These are phyloP conservation scores for Nicotiana knightiana DNA, from an alignment of 257 asterid genomes.

Conservation along the genomic window DNA sequence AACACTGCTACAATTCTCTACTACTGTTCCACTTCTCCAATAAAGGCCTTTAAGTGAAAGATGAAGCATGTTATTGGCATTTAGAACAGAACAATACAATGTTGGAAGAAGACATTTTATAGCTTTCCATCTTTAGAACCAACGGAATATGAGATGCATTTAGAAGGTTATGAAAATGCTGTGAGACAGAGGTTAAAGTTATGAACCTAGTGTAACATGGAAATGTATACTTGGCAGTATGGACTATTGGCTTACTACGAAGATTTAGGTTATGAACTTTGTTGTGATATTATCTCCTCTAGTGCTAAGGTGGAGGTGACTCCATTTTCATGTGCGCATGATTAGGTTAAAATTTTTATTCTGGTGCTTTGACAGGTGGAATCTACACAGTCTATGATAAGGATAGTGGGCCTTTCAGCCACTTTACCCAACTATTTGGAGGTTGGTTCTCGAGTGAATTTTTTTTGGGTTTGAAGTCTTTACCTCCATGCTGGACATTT, in stretches of 20 bases:
- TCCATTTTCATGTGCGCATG: neutral
- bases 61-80: neutral
- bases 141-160: constrained; percentile 1
- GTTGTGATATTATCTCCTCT: neutral
- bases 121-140: neutral
- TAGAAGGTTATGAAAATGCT: neutral
- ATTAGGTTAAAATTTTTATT: neutral
- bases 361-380: constrained; percentile 66
- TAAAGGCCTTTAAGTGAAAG: neutral
- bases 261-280: neutral
- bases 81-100: neutral
- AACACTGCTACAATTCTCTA: neutral
- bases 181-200: neutral
- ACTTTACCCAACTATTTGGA: constrained; percentile 92
- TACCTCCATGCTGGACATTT: neutral
- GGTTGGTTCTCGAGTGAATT: constrained; percentile 41
- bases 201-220: neutral
- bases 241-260: neutral
- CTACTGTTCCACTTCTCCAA: neutral
- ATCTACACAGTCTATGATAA: constrained; percentile 97
- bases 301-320: constrained; percentile 1
- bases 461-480: constrained; percentile 8
- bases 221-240: neutral
- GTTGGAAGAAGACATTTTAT: neutral
- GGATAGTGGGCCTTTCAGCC: constrained; percentile 98